Percentiles rank a stretch among this genome's conserved stretches.
Conservation (phyloP, 2,329 filamentous ascomycete species). For the Botrytis fabae region DNA sequence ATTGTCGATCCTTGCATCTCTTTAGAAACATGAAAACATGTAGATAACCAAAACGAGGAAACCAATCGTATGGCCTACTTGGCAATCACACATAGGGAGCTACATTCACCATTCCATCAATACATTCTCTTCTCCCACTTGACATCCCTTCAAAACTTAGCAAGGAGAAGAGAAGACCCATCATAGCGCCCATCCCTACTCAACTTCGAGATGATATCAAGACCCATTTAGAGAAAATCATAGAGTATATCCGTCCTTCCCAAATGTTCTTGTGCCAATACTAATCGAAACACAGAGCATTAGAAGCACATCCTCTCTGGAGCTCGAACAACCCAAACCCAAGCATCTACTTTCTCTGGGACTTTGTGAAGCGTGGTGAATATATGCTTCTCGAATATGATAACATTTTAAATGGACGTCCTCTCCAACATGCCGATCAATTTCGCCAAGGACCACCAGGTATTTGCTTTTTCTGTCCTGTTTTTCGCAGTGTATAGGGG, state of each 20-base stretch:
- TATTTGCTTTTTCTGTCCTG: slow-evolving; percentile 12
- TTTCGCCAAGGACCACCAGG: slow-evolving; percentile 34
- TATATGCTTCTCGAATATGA: slow-evolving; percentile 48
- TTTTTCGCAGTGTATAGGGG: too few species aligned
- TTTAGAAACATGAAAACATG: background rate
- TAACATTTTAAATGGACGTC: slow-evolving; percentile 42
- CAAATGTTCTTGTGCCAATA: background rate
- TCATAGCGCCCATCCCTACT: slow-evolving; percentile 8
- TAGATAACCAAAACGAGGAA: background rate
- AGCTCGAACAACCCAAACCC: slow-evolving; percentile 29
- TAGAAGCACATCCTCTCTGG: slow-evolving; percentile 31
- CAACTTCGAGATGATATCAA: slow-evolving; percentile 19
- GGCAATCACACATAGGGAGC: background rate
- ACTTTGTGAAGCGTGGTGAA: slow-evolving; percentile 46
- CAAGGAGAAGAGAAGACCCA: background rate
- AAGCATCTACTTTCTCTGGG: slow-evolving; percentile 44
- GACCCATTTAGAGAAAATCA: slow-evolving; percentile 1
- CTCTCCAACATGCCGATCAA: slow-evolving; percentile 43
- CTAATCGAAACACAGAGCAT: slow-evolving; percentile 24
- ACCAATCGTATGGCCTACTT: background rate
- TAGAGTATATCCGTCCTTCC: background rate
- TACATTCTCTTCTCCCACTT: background rate
- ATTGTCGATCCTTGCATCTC: background rate
- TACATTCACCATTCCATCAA: background rate
- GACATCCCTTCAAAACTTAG: too few species aligned